phyloP scores from a whole-genome alignment of 169 alveolate genomes.

The Eimeria maxima region DNA sequence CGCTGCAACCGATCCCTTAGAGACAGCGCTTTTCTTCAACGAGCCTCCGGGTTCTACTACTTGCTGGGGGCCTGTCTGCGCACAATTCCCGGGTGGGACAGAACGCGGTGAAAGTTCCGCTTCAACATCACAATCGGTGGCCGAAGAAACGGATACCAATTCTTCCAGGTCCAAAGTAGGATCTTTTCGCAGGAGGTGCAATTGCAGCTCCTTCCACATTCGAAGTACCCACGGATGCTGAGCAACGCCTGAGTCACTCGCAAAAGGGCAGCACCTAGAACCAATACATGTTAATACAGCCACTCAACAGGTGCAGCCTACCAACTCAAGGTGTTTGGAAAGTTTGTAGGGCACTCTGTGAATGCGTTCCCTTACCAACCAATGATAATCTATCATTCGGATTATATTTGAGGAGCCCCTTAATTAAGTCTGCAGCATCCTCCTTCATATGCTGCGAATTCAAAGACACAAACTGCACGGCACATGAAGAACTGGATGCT shows the following conservation, averaged over 20 bases:
- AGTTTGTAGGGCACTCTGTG: not conserved
- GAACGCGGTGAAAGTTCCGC: not conserved
- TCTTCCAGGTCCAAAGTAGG: conserved; percentile 32
- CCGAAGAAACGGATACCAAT: conserved; percentile 10
- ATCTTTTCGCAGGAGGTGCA: conserved; percentile 35
- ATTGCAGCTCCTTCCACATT: conserved; percentile 73
- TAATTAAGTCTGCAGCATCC: conserved; percentile 81
- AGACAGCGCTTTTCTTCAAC: not conserved
- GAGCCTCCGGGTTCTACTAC: not conserved
- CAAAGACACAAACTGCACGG: not conserved
- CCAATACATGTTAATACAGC: not conserved
- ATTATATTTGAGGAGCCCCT: conserved; percentile 71
- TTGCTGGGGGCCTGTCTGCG: not conserved
- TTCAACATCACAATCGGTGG: not conserved
- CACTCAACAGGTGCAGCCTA: not conserved
- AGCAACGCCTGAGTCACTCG: conserved; percentile 60
- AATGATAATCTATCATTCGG: conserved; percentile 78
- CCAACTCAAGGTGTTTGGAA: not conserved
- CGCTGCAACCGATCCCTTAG: conserved; percentile 24
- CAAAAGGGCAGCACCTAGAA: not conserved
- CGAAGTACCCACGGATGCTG: conserved; percentile 77
- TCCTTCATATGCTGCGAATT: conserved; percentile 71
- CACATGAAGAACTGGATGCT: not conserved
- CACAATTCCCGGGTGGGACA: not conserved
- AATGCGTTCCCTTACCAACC: conserved; percentile 39